Evolutionary conservation across 2,329 filamentous ascomycete species (phyloP).

Genomic region (Sarocladium strictum): DNA sequence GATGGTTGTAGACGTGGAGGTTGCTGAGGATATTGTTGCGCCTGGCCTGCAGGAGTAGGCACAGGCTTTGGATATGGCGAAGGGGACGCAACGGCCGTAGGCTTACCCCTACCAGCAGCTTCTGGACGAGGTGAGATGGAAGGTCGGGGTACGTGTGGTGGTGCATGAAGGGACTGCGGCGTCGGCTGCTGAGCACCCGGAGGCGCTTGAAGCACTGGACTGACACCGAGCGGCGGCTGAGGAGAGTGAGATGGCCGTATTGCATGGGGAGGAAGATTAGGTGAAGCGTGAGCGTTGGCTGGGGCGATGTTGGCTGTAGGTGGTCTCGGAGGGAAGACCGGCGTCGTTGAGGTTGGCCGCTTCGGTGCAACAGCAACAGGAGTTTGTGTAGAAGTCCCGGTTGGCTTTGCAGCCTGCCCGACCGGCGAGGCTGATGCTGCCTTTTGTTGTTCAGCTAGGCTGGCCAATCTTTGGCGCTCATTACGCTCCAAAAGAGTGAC

Average conservation of each 20-base stretch:
- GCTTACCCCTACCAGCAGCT: constrained; percentile 22
- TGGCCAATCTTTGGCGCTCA: constrained; percentile 30
- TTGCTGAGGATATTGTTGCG: constrained; percentile 13
- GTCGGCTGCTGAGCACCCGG: constrained; percentile 24
- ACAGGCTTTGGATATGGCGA: constrained; percentile 19
- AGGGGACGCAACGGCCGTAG: constrained; percentile 13
- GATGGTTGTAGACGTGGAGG: constrained; percentile 14
- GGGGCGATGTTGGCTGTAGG: constrained; percentile 17
- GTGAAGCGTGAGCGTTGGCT: constrained; percentile 18
- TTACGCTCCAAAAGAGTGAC: constrained; percentile 59
- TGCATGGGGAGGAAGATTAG: neutral
- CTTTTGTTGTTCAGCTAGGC: constrained; percentile 11
- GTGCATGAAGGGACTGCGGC: constrained; percentile 19
- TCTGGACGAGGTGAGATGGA: constrained; percentile 29
- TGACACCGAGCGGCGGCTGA: constrained; percentile 22
- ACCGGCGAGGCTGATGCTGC: constrained; percentile 21
- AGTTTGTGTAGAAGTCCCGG: constrained; percentile 15
- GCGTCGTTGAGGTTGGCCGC: constrained; percentile 24
- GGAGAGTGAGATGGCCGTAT: constrained; percentile 19
- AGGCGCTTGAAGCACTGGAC: constrained; percentile 32
- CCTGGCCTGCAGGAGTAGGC: constrained; percentile 15
- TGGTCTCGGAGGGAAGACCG: constrained; percentile 29
- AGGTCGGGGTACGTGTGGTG: constrained; percentile 24
- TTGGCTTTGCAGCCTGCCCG: constrained; percentile 17
- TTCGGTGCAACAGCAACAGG: constrained; percentile 18